Conservation (phyloP, 306 rosid genomes). For the Pterocarpus macrocarpus region DNA sequence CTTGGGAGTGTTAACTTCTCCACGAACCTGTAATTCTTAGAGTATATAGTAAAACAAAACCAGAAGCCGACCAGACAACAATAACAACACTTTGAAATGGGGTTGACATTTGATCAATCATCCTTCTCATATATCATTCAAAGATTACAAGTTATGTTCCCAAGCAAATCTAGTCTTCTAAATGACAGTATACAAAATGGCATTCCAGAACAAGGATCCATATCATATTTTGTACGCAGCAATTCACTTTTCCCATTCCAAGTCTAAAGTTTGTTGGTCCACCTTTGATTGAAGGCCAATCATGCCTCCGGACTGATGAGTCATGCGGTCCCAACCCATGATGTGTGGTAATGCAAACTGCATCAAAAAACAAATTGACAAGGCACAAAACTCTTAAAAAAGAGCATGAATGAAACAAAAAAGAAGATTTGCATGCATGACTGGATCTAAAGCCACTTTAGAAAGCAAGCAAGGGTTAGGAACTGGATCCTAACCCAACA, state of each 20-base stretch:
- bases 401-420: not conserved
- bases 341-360: constrained; percentile 94
- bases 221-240: constrained; percentile 38
- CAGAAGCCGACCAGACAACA: constrained; percentile 8
- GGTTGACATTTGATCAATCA: constrained; percentile 27
- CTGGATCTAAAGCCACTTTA: constrained; percentile 4
- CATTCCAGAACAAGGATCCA: constrained; percentile 39
- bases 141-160: constrained; percentile 36
- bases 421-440: not conserved
- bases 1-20: no score
- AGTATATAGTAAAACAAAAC: constrained; percentile 10
- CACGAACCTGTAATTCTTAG: constrained; percentile 5
- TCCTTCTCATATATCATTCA: constrained; percentile 13
- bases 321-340: constrained; percentile 86
- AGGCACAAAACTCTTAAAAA: constrained; percentile 7
- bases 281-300: constrained; percentile 51
- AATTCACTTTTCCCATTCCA: constrained; percentile 86
- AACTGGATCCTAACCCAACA: constrained; percentile 29
- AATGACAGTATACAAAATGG: constrained; percentile 40
- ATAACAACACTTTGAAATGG: not conserved
- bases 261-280: constrained; percentile 51
- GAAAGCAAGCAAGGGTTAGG: not conserved
- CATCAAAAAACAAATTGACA: constrained; percentile 28
- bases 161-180: constrained; percentile 38
- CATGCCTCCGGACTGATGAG: constrained; percentile 52